Conservation (phyloP, 352 stramenopile genomes). For the Saprolegnia diclina region DNA sequence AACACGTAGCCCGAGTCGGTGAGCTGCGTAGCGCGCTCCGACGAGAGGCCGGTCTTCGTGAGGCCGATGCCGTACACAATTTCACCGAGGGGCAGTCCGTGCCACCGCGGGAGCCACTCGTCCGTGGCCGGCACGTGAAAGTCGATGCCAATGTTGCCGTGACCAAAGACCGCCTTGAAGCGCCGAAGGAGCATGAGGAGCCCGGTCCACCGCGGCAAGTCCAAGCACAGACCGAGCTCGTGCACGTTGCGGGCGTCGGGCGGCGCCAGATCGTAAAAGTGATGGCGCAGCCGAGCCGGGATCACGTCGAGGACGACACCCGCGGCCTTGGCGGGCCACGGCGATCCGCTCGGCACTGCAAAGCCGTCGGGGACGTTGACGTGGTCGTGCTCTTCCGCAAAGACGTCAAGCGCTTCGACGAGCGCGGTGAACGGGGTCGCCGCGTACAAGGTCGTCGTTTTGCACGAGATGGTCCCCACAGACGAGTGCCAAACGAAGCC, state of each 20-base stretch:
- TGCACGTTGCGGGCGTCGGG: too few relatives aligned
- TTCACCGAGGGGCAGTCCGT: neutral
- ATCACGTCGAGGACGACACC: too few relatives aligned
- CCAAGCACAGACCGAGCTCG: too few relatives aligned
- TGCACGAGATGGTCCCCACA: neutral
- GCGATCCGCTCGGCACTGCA: neutral
- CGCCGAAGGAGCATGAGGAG: too few relatives aligned
- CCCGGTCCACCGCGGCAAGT: too few relatives aligned
- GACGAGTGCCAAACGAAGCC: neutral
- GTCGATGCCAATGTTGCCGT: neutral
- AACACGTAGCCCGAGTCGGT: neutral
- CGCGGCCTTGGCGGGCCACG: neutral
- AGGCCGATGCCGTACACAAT: neutral
- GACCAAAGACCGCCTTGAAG: neutral
- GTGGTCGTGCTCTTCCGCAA: neutral
- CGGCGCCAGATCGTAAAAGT: too few relatives aligned
- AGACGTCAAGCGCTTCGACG: neutral
- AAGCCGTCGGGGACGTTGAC: neutral
- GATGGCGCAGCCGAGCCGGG: too few relatives aligned
- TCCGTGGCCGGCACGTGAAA: neutral
- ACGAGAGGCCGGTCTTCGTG: neutral
- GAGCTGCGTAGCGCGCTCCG: neutral
- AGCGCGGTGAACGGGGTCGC: neutral
- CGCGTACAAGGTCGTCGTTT: neutral
- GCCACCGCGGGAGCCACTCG: neutral